Conservation (phyloP, 106 monocot species). For the Narthecium ossifragum region DNA sequence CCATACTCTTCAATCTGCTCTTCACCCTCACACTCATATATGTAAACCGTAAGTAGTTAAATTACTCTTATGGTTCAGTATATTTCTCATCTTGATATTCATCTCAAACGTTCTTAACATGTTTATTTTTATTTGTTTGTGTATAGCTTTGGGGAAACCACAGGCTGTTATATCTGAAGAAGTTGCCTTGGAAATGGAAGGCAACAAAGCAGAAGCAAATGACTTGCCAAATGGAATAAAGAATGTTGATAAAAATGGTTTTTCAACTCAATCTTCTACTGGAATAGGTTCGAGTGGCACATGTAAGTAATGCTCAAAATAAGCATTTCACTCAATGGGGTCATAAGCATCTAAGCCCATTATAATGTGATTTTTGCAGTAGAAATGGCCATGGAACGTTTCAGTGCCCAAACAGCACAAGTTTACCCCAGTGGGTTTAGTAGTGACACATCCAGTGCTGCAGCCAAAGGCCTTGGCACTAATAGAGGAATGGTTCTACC, state of each 20-base stretch:
- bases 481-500: conserved; percentile 73
- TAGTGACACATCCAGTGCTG: not conserved
- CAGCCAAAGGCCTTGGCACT: not conserved
- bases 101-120: too few species aligned
- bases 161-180: conserved; percentile 55
- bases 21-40: conserved; percentile 30
- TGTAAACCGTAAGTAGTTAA: conserved; percentile 48
- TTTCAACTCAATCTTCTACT: not conserved
- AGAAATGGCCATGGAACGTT: not conserved
- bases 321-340: not conserved
- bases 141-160: conserved; percentile 38
- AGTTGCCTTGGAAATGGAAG: not conserved
- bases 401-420: not conserved
- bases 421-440: not conserved
- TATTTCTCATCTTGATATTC: not conserved
- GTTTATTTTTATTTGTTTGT: not conserved
- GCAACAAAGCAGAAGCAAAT: not conserved
- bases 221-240: not conserved
- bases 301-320: not conserved
- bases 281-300: not conserved
- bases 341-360: not conserved
- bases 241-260: not conserved
- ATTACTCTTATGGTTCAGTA: too few species aligned
- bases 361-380: not conserved
- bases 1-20: conserved; percentile 34